Evolutionary conservation across 192 early-diverging fungal genomes (phyloP), one percentile per base, ranked within the genome.

Genomic region (Kappamyces sp.): DNA sequence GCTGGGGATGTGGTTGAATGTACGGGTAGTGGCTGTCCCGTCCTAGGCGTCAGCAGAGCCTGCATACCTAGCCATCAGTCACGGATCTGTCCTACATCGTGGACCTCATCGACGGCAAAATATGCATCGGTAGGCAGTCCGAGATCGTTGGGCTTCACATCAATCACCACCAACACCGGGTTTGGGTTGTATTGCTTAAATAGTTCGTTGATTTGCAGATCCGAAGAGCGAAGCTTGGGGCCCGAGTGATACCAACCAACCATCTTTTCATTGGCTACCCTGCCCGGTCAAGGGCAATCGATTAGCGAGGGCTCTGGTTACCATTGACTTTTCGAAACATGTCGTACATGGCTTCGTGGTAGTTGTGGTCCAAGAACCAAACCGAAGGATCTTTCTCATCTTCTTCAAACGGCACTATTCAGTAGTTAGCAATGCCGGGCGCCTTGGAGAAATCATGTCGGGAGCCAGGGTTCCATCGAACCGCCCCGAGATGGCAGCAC

Each of bases 251-350:
- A 99, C 96, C 96, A 99, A 41, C 96, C 96, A 64, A 99, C 84
- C 72, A 99, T 79, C 62, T 86, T 88, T 66, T 99, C 96, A 72
- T 88, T 88, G 43, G 91, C 91, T 92, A 70, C 33, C 5, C 5
- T 32, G 34, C 33, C 3, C 2, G 34, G 3, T 33, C 30, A n/a
- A 45, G 12, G 11, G 9, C 29, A 15, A 22, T n/a, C 14, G 37
- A 52, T 45, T 29, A 47, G 34, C 51, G 6, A 11, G 7, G 38
- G 36, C 22, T 41, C 1, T 38, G 43, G 74, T 70, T 83, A 84
- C 91, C 94, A 73, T 96, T 99, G 30, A 99, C 93, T 79, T 99
- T 99, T 71, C 93, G 94, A 72, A 96, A 99, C 96, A 99, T 99
- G 57, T 97, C 94, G 59, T 94, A 93, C 96, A 99, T 99, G 3